Conservation (phyloP, 208 protist species). For the Cochliopodium minus region DNA sequence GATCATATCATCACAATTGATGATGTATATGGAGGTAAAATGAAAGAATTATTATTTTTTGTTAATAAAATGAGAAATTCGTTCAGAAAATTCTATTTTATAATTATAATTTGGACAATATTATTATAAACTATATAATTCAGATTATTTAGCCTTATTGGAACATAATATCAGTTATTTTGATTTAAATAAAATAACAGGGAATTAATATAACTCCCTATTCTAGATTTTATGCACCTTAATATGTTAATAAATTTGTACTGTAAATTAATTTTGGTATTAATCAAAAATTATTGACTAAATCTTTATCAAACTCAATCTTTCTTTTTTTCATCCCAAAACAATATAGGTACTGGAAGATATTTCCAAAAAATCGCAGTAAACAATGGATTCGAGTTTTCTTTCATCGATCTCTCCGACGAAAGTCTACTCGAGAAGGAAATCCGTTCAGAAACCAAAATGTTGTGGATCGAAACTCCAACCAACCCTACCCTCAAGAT, state of each 20-base stretch:
- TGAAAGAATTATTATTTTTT: too few relatives aligned
- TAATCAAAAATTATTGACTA: too few relatives aligned
- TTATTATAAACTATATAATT: too few relatives aligned
- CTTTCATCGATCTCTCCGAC: conserved; percentile 61
- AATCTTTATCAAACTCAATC: background rate
- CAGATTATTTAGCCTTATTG: too few relatives aligned
- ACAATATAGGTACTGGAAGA: background rate
- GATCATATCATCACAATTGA: conserved; percentile 66
- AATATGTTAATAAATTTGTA: too few relatives aligned
- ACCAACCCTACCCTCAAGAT: conserved; percentile 80
- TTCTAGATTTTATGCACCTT: too few relatives aligned
- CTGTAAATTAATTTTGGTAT: too few relatives aligned
- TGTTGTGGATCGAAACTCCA: conserved; percentile 81
- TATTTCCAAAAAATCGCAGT: conserved; percentile 13
- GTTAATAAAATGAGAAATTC: conserved; percentile 47
- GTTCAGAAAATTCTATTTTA: too few relatives aligned
- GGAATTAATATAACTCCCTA: too few relatives aligned
- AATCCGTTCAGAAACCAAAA: conserved; percentile 58
- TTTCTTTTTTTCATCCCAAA: conserved; percentile 1
- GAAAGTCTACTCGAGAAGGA: conserved; percentile 45
- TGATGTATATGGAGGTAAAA: conserved; percentile 79
- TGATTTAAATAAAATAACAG: too few relatives aligned
- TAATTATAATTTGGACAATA: too few relatives aligned
- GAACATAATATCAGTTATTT: too few relatives aligned
- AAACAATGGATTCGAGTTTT: conserved; percentile 46